Conservation (phyloP, 805 yeast genomes). For the Cyberlindnera xylosilytica region DNA sequence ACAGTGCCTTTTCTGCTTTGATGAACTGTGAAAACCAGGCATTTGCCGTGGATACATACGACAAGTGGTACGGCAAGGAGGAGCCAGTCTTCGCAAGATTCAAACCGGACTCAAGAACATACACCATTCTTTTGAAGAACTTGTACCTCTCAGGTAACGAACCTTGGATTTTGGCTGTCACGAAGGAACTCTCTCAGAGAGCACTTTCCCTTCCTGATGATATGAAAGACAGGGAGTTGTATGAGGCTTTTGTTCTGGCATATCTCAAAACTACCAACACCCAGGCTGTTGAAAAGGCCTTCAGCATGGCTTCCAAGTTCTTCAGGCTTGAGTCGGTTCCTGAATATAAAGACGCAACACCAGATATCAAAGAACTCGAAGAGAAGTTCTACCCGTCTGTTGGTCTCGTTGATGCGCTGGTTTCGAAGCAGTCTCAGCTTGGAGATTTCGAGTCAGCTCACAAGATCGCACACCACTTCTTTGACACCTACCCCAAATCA, state of each 20-base stretch:
- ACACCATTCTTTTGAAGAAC: conserved; percentile 25
- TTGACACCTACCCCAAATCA: conserved; percentile 10
- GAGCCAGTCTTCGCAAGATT: conserved; percentile 20
- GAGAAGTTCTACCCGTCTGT: conserved; percentile 20
- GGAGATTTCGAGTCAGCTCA: conserved; percentile 17
- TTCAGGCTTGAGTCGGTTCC: conserved; percentile 16
- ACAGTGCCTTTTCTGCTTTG: conserved; percentile 44
- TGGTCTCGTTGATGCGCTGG: conserved; percentile 21
- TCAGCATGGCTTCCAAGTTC: conserved; percentile 16
- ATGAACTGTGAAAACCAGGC: conserved; percentile 38
- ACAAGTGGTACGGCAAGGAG: conserved; percentile 25
- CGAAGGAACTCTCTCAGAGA: conserved; percentile 2
- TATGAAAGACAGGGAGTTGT: conserved; percentile 17
- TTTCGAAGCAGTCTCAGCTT: conserved; percentile 17
- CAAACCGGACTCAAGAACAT: conserved; percentile 35
- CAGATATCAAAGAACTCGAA: conserved; percentile 5
- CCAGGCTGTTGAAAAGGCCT: conserved; percentile 19
- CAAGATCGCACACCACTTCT: conserved; percentile 11
- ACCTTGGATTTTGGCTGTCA: conserved; percentile 1
- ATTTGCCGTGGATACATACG: conserved; percentile 37
- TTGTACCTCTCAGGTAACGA: conserved; percentile 17
- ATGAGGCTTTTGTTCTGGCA: conserved; percentile 18
- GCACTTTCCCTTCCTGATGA: conserved; percentile 12
- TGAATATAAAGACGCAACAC: not conserved
- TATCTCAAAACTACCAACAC: conserved; percentile 15